These are phyloP conservation scores for Lentinula novae-zelandiae DNA, from an alignment of 1,284 basidiomycete species.

Conservation along the genomic window DNA sequence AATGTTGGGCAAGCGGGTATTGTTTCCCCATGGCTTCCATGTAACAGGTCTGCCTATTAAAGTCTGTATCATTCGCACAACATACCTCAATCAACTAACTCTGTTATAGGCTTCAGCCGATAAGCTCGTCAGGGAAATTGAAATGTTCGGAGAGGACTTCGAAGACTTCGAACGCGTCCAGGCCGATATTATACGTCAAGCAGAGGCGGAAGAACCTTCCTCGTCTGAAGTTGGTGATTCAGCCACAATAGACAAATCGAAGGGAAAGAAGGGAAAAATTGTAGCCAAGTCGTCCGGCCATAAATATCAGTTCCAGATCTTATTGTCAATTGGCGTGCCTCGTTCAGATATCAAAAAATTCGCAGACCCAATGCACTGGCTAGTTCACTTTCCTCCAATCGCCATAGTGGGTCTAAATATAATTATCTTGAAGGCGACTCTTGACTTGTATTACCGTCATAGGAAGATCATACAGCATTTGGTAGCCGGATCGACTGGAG, in stretches of 20 bases:
- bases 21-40: conserved; percentile 97
- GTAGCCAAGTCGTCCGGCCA: conserved; percentile 91
- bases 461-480: conserved; percentile 83
- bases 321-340: conserved; percentile 91
- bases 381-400: conserved; percentile 95
- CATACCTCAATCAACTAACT: background rate
- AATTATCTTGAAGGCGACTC: background rate
- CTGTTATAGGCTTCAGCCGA: conserved; percentile 79
- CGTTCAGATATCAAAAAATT: conserved; percentile 93
- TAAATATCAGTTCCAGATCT: conserved; percentile 99
- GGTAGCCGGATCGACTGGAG: conserved; percentile 98
- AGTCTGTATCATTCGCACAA: conserved; percentile 43
- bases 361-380: conserved; percentile 91
- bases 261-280: conserved; percentile 96
- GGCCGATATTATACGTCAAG: conserved; percentile 34
- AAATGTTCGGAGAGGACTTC: conserved; percentile 92
- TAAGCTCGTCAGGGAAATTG: conserved; percentile 97
- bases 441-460: background rate
- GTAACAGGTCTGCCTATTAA: conserved; percentile 99
- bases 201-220: conserved; percentile 45
- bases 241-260: conserved; percentile 56
- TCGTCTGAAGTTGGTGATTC: conserved; percentile 35
- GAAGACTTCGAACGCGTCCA: conserved; percentile 59
- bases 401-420: conserved; percentile 58
- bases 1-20: conserved; percentile 90